phyloP scores from a whole-genome alignment of 176 grass and related monocot species.

The Musa itinerans region DNA sequence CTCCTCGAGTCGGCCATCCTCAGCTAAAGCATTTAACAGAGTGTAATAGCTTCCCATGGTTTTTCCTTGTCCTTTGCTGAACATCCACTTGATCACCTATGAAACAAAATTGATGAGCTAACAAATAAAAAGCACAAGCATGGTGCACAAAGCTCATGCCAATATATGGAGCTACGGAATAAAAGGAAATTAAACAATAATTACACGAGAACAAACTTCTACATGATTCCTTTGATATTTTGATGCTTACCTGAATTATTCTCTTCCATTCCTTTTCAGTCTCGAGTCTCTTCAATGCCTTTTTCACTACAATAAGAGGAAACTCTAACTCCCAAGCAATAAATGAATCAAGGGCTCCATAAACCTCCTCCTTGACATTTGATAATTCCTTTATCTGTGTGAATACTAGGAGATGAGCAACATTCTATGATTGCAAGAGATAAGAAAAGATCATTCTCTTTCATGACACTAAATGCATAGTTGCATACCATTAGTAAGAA shows the following conservation, averaged over 20 bases:
- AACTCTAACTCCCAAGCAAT: conserved; percentile 98
- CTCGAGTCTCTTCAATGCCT: conserved; percentile 79
- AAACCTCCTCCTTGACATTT: conserved; percentile 96
- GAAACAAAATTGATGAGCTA: conserved; percentile 1
- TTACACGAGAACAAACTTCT: too few species aligned
- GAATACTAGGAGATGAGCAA: too few species aligned
- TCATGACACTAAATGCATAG: too few species aligned
- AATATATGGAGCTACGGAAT: too few species aligned
- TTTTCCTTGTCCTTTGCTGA: conserved; percentile 98
- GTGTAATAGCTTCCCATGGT: conserved; percentile 91
- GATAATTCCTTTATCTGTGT: conserved; percentile 69
- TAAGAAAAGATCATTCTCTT: too few species aligned
- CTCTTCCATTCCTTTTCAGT: conserved; percentile 93
- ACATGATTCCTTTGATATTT: background rate
- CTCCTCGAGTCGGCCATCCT: conserved; percentile 72
- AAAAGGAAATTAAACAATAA: too few species aligned
- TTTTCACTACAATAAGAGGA: conserved; percentile 92
- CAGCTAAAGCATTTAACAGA: conserved; percentile 80
- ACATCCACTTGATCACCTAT: conserved; percentile 98
- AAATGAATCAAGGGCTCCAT: conserved; percentile 92
- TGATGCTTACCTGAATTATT: conserved; percentile 66
- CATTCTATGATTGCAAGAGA: too few species aligned
- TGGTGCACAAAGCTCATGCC: too few species aligned
- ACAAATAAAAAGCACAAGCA: background rate
- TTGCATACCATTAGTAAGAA: too few species aligned